phyloP scores from a whole-genome alignment of 208 protist genomes.

The Paratrypanosoma confusum region DNA sequence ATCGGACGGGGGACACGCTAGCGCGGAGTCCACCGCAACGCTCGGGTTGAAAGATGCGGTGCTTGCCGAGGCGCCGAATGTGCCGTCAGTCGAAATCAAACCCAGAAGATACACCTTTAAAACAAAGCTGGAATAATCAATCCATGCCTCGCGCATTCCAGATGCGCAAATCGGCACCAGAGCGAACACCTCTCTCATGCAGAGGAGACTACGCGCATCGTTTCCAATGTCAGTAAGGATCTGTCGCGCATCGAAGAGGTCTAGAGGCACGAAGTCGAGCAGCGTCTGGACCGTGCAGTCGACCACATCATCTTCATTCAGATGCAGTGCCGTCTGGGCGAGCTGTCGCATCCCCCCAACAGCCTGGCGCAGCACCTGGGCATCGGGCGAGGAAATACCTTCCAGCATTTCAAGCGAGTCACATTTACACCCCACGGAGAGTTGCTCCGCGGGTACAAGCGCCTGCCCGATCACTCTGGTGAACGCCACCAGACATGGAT shows the following conservation, averaged over 20 bases:
- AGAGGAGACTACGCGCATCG: constrained; percentile 25
- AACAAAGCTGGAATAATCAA: constrained; percentile 6
- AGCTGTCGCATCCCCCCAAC: too few relatives aligned
- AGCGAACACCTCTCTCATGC: constrained; percentile 23
- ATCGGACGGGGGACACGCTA: not conserved
- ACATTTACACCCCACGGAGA: too few relatives aligned
- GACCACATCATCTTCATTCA: too few relatives aligned
- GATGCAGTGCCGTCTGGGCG: too few relatives aligned
- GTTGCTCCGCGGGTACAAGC: too few relatives aligned
- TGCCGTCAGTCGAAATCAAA: constrained; percentile 10
- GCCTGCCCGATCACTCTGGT: constrained; percentile 32
- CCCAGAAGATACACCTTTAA: constrained; percentile 33
- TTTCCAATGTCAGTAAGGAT: constrained; percentile 23
- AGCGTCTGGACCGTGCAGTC: constrained; percentile 30
- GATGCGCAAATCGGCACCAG: constrained; percentile 22
- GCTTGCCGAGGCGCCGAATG: not conserved
- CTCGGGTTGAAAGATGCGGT: not conserved
- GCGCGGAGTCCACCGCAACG: not conserved
- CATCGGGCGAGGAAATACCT: too few relatives aligned
- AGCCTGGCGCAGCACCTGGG: too few relatives aligned
- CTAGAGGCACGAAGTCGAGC: constrained; percentile 15
- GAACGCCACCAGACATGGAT: constrained; percentile 38
- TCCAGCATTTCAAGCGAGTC: too few relatives aligned
- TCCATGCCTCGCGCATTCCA: constrained; percentile 26
- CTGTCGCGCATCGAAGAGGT: constrained; percentile 15